These are phyloP conservation scores for Microbotryum lychnidis-dioicae DNA, from an alignment of 1,284 basidiomycete genomes.

Conservation along the genomic window DNA sequence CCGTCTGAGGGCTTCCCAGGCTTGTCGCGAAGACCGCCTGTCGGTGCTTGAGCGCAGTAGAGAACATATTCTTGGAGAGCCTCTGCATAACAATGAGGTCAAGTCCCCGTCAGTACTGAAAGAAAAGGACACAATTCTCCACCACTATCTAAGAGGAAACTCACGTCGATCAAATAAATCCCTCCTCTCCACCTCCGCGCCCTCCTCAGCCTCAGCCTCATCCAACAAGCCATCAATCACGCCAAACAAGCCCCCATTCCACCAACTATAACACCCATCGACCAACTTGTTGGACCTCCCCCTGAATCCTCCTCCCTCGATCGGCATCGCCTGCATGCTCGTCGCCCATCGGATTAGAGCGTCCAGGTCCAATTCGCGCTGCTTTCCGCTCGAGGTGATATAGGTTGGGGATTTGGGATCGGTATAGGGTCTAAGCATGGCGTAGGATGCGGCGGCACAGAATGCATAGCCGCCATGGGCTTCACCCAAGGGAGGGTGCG, in stretches of 20 bases:
- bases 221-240: slow-evolving; percentile 56
- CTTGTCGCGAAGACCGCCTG: slow-evolving; percentile 86
- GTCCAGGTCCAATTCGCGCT: slow-evolving; percentile 50
- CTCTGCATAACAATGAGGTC: slow-evolving; percentile 34
- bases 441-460: slow-evolving; percentile 78
- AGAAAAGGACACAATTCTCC: slow-evolving; percentile 18
- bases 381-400: background rate
- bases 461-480: slow-evolving; percentile 97
- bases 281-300: slow-evolving; percentile 96
- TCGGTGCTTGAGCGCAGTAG: slow-evolving; percentile 70
- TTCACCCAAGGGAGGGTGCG: slow-evolving; percentile 57
- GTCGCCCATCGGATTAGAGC: slow-evolving; percentile 72
- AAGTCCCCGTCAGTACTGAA: background rate
- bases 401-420: slow-evolving; percentile 8
- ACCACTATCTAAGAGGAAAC: slow-evolving; percentile 13
- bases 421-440: slow-evolving; percentile 55
- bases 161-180: slow-evolving; percentile 42
- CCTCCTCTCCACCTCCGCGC: slow-evolving; percentile 23
- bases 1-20: slow-evolving; percentile 85
- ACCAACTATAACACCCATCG: slow-evolving; percentile 98
- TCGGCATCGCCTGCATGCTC: slow-evolving; percentile 73
- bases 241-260: slow-evolving; percentile 85
- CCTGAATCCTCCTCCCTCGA: slow-evolving; percentile 84
- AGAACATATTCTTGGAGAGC: slow-evolving; percentile 84
- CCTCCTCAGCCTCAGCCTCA: slow-evolving; percentile 34